A percentile compares a stretch with the other conserved stretches of the same genome.
These are phyloP conservation scores for Kodamaea fukazawae DNA, from an alignment of 805 yeast species.

Conservation along the genomic window DNA sequence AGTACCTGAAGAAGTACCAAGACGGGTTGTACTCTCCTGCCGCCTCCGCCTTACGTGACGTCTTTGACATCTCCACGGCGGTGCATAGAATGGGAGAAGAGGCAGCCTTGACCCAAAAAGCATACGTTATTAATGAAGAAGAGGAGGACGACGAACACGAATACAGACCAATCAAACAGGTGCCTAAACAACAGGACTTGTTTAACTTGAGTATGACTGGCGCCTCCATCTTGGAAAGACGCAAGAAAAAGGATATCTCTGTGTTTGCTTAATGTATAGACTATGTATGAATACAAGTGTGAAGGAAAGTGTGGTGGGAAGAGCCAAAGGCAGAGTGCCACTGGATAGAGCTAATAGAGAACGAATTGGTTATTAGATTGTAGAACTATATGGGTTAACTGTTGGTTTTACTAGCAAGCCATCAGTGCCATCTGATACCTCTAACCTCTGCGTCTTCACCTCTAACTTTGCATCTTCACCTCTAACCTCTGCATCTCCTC, in stretches of 20 bases:
- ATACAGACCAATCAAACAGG: slow-evolving; percentile 11
- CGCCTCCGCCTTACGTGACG: slow-evolving; percentile 79
- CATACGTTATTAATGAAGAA: slow-evolving; percentile 21
- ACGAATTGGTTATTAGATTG: too few species aligned
- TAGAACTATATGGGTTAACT: too few species aligned
- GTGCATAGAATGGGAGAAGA: slow-evolving; percentile 80
- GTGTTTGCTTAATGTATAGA: neutral
- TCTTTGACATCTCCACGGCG: slow-evolving; percentile 82
- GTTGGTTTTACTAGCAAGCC: too few species aligned
- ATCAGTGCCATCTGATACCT: too few species aligned
- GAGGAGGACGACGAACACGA: slow-evolving; percentile 34
- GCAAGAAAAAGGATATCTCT: slow-evolving; percentile 20
- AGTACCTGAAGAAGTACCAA: slow-evolving; percentile 25
- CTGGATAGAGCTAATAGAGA: too few species aligned
- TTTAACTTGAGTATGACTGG: slow-evolving; percentile 49
- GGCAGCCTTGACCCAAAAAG: slow-evolving; percentile 32
- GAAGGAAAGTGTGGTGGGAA: too few species aligned
- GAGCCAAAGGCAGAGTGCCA: too few species aligned
- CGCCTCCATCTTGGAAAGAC: slow-evolving; percentile 53
- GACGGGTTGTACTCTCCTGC: slow-evolving; percentile 59
- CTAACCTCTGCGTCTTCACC: too few species aligned
- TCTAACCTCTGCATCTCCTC: too few species aligned
- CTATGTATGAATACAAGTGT: too few species aligned
- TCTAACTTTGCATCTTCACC: too few species aligned
- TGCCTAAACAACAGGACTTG: slow-evolving; percentile 19